Conservation (phyloP, 176 grass and related monocot genomes). For the Triticum monococcum region DNA sequence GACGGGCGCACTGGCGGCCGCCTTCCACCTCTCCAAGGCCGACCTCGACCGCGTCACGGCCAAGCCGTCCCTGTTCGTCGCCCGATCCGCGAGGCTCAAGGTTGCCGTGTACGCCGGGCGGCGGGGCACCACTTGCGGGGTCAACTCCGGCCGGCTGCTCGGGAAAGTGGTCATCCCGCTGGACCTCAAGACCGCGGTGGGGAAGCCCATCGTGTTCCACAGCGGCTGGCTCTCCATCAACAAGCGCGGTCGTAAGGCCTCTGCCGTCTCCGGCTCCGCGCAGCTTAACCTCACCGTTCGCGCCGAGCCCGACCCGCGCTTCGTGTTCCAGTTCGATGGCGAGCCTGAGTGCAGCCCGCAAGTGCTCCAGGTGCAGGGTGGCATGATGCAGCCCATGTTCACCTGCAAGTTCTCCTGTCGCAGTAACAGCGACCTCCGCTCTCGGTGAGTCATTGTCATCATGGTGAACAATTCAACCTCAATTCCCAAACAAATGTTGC, state of each 20-base stretch:
- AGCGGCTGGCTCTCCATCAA: slow-evolving; percentile 62
- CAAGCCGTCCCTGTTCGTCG: slow-evolving; percentile 48
- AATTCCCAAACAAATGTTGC: background rate
- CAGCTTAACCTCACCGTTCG: slow-evolving; percentile 59
- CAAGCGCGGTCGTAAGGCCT: slow-evolving; percentile 29
- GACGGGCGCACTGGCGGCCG: slow-evolving; percentile 43
- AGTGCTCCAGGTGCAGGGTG: slow-evolving; percentile 71
- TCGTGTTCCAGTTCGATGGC: slow-evolving; percentile 82
- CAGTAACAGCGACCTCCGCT: slow-evolving; percentile 62
- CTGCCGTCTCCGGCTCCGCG: background rate
- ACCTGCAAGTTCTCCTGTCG: slow-evolving; percentile 91
- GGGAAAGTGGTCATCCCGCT: slow-evolving; percentile 73
- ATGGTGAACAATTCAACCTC: background rate
- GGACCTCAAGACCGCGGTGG: slow-evolving; percentile 45
- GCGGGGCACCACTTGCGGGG: slow-evolving; percentile 40
- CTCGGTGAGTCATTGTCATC: slow-evolving; percentile 24
- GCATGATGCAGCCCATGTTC: slow-evolving; percentile 76
- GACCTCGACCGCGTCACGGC: slow-evolving; percentile 51
- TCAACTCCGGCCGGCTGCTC: slow-evolving; percentile 34
- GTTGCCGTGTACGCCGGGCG: slow-evolving; percentile 59
- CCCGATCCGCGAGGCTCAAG: slow-evolving; percentile 39
- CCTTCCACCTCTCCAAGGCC: slow-evolving; percentile 66
- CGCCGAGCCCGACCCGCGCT: slow-evolving; percentile 68
- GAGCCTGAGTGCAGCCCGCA: slow-evolving; percentile 82
- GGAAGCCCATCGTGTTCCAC: slow-evolving; percentile 52